Percentiles rank a stretch among this genome's conserved stretches.
Conservation (phyloP, 495 filamentous ascomycete species). For the Podospora tetraspora region DNA sequence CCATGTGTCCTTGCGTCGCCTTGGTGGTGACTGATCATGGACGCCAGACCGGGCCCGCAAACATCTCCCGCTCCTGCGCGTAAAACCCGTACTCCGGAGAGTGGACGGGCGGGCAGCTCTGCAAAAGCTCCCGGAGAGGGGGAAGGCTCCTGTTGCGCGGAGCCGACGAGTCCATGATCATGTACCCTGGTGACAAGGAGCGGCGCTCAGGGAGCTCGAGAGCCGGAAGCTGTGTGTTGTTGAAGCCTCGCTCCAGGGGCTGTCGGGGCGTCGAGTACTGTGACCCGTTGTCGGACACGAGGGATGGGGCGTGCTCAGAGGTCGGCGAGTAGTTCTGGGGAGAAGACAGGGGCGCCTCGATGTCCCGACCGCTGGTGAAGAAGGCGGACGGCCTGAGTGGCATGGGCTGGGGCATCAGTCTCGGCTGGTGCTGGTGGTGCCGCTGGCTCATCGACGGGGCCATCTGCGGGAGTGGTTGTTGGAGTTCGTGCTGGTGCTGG, state of each 20-base stretch:
- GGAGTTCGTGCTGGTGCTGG: conserved; percentile 3
- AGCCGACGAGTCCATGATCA: background rate
- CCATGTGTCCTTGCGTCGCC: background rate
- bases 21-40: background rate
- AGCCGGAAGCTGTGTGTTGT: background rate
- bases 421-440: conserved; percentile 6
- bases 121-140: background rate
- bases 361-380: conserved; percentile 13
- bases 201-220: background rate
- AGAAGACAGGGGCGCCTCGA: conserved; percentile 18
- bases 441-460: background rate
- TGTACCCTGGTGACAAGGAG: background rate
- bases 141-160: background rate
- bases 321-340: conserved; percentile 22
- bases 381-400: conserved; percentile 21
- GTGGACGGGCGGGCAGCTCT: background rate
- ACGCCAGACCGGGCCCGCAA: background rate
- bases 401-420: conserved; percentile 11
- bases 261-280: conserved; percentile 17
- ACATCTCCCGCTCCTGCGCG: background rate
- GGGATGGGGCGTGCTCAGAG: conserved; percentile 25
- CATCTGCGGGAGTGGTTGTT: conserved; percentile 5
- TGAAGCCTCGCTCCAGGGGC: background rate
- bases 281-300: conserved; percentile 26
- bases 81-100: background rate